Percentiles rank a stretch among this genome's conserved stretches.
phyloP scores from a whole-genome alignment of 768 basidiomycete species.

The Mycena crocata region DNA sequence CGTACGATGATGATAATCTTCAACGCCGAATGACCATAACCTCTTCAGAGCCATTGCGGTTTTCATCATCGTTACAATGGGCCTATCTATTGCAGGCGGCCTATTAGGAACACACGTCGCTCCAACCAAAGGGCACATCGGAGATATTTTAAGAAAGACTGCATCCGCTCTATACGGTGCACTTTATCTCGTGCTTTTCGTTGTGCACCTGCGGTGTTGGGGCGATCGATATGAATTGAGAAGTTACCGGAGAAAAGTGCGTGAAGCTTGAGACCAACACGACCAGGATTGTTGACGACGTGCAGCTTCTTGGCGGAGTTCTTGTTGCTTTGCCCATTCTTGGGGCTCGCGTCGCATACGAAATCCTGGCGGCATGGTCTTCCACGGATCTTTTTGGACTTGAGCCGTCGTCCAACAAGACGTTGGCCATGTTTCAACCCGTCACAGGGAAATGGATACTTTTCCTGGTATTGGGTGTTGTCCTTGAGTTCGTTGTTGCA shows the following conservation, averaged over 20 bases:
- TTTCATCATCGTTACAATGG: slow-evolving; percentile 50
- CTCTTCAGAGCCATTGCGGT: slow-evolving; percentile 39
- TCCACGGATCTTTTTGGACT: slow-evolving; percentile 57
- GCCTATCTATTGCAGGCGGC: slow-evolving; percentile 59
- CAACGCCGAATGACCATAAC: slow-evolving; percentile 16
- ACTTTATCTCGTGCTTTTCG: slow-evolving; percentile 53
- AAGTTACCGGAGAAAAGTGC: slow-evolving; percentile 58
- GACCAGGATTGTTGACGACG: not conserved
- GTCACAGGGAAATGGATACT: slow-evolving; percentile 67
- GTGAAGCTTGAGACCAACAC: slow-evolving; percentile 31
- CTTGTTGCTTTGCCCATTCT: slow-evolving; percentile 70
- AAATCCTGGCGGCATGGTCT: slow-evolving; percentile 69
- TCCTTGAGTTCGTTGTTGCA: slow-evolving; percentile 69
- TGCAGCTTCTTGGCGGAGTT: slow-evolving; percentile 67
- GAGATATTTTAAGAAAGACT: slow-evolving; percentile 55
- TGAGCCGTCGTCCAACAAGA: slow-evolving; percentile 50
- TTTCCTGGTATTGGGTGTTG: slow-evolving; percentile 67
- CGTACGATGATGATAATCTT: not conserved
- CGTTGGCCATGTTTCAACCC: slow-evolving; percentile 67
- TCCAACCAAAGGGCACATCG: slow-evolving; percentile 46
- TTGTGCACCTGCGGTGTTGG: slow-evolving; percentile 56
- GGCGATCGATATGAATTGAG: slow-evolving; percentile 60
- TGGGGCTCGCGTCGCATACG: slow-evolving; percentile 67
- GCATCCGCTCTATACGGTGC: slow-evolving; percentile 56
- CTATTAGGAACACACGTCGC: slow-evolving; percentile 53